phyloP scores from a whole-genome alignment of 2,329 filamentous ascomycete species.

The Colletotrichum agaves region DNA sequence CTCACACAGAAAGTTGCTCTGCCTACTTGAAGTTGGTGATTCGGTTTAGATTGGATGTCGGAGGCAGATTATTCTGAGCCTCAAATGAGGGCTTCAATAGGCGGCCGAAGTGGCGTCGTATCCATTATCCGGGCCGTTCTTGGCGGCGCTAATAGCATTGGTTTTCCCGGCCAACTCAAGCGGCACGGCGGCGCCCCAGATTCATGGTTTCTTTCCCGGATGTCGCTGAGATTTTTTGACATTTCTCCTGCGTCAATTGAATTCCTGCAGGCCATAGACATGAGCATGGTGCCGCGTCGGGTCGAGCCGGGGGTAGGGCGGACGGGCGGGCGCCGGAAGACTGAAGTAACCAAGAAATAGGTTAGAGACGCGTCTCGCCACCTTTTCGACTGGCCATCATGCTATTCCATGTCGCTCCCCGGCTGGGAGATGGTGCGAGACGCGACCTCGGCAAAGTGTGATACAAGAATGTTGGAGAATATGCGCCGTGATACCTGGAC shows the following conservation, averaged over 20 bases:
- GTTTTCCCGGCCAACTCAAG: background rate
- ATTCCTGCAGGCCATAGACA: constrained; percentile 10
- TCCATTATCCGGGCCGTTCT: background rate
- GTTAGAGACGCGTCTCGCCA: constrained; percentile 37
- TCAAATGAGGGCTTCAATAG: constrained; percentile 2
- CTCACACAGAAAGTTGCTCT: constrained; percentile 9
- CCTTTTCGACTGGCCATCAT: constrained; percentile 15
- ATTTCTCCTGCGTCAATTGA: constrained; percentile 25
- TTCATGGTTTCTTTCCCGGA: constrained; percentile 16
- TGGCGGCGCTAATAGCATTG: background rate
- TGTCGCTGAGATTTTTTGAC: constrained; percentile 5
- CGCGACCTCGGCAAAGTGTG: constrained; percentile 14
- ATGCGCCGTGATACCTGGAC: background rate
- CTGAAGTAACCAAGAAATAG: constrained; percentile 20
- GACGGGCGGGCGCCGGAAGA: constrained; percentile 26
- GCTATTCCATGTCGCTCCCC: constrained; percentile 27
- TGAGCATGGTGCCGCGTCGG: constrained; percentile 17
- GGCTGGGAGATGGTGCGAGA: constrained; percentile 19
- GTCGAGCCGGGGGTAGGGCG: constrained; percentile 18
- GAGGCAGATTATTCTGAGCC: constrained; percentile 18
- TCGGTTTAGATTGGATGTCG: constrained; percentile 19
- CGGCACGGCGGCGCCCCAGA: constrained; percentile 13
- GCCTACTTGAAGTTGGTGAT: background rate
- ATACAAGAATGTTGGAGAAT: constrained; percentile 8
- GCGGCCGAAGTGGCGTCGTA: constrained; percentile 10